Conservation (phyloP, 202 grass and related monocot species). For the Panicum virgatum region DNA sequence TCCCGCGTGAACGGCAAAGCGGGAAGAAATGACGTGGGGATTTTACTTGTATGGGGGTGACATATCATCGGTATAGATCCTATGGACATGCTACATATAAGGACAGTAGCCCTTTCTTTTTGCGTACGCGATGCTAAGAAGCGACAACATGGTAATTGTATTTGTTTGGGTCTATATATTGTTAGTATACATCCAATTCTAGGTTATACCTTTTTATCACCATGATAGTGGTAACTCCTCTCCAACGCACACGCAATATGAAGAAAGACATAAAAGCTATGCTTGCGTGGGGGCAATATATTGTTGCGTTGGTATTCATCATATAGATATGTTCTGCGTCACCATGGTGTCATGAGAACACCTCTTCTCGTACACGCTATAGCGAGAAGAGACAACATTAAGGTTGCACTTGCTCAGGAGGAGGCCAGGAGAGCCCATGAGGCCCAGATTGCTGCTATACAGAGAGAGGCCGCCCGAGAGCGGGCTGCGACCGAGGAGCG, state of each 20-base stretch:
- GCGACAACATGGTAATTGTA: not conserved
- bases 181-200: not conserved
- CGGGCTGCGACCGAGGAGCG: no score
- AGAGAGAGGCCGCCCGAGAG: no score
- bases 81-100: no score
- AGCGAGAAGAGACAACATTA: not conserved
- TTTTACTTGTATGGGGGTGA: not conserved
- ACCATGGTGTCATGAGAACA: no score
- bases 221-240: no score
- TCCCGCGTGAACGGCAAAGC: not conserved
- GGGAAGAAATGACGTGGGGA: not conserved
- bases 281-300: not conserved
- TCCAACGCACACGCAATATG: no score
- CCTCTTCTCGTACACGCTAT: no score
- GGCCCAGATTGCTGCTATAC: no score
- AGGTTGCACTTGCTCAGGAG: no score
- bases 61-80: not conserved
- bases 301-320: not conserved
- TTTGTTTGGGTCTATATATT: not conserved
- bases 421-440: no score
- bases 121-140: not conserved
- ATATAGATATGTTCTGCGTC: not conserved
- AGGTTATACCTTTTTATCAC: not conserved
- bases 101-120: no score
- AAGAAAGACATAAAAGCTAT: no score